Evolutionary conservation across 305 asterid species (phyloP).

Genomic region (Fraxinus floribunda): DNA sequence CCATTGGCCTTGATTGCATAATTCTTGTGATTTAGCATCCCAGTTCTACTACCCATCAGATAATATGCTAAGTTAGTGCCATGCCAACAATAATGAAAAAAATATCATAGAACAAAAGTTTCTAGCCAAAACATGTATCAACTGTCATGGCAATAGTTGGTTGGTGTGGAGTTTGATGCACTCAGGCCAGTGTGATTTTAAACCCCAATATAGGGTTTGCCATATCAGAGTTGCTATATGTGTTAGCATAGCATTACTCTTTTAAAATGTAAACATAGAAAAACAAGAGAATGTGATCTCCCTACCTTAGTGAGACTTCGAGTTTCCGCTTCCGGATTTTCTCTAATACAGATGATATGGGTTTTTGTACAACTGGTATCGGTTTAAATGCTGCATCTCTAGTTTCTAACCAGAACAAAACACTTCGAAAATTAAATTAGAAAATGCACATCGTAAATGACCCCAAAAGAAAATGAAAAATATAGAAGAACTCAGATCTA

Average conservation of each 20-base stretch:
- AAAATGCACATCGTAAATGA: neutral
- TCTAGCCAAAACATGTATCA: neutral
- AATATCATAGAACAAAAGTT: conserved; percentile 1
- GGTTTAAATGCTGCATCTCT: conserved; percentile 75
- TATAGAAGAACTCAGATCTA: conserved; percentile 1
- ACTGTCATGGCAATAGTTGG: neutral
- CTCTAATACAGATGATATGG: conserved; percentile 83
- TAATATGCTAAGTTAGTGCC: conserved; percentile 4
- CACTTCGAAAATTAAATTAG: conserved; percentile 1
- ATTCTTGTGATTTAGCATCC: conserved; percentile 22
- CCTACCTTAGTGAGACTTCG: conserved; percentile 65
- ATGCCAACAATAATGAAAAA: neutral
- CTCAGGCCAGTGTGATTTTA: neutral
- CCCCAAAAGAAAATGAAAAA: neutral
- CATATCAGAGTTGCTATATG: neutral
- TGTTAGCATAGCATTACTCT: neutral
- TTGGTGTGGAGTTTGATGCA: neutral
- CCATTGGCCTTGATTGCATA: conserved; percentile 28
- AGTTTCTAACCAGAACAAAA: conserved; percentile 47
- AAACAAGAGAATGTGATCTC: conserved; percentile 6
- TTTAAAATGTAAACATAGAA: neutral
- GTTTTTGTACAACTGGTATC: conserved; percentile 59
- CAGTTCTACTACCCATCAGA: conserved; percentile 36
- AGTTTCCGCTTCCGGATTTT: conserved; percentile 90
- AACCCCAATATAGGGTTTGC: neutral